These are phyloP conservation scores for Ganoderma lingzhi DNA, from an alignment of 1,284 basidiomycete species.

Conservation along the genomic window DNA sequence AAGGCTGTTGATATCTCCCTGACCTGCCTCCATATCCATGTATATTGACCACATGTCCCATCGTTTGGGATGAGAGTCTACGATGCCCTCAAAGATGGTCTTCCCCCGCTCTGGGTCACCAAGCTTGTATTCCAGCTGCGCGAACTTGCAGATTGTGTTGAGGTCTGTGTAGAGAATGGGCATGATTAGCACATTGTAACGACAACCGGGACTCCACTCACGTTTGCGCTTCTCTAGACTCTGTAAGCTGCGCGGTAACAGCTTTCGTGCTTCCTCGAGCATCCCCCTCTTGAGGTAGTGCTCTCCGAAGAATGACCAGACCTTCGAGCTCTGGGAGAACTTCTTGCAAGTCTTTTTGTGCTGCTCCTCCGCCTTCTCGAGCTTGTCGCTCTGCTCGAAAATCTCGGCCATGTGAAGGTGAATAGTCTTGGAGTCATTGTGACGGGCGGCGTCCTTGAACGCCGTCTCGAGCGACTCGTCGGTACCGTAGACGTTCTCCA, in stretches of 20 bases:
- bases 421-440: constrained; percentile 93
- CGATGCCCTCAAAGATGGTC: constrained; percentile 96
- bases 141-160: constrained; percentile 94
- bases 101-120: constrained; percentile 95
- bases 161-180: constrained; percentile 66
- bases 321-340: constrained; percentile 91
- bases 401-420: constrained; percentile 88
- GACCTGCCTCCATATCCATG: constrained; percentile 92
- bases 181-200: background rate
- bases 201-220: constrained; percentile 51
- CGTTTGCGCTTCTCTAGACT: constrained; percentile 96
- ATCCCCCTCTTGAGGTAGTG: constrained; percentile 78
- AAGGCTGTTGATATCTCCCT: constrained; percentile 79
- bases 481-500: constrained; percentile 95
- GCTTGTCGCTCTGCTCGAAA: constrained; percentile 85
- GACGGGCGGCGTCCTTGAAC: constrained; percentile 91
- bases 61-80: constrained; percentile 93
- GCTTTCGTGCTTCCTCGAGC: constrained; percentile 83
- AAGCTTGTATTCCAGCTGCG: constrained; percentile 93
- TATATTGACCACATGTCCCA: constrained; percentile 98
- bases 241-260: constrained; percentile 91
- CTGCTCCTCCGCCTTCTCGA: constrained; percentile 89
- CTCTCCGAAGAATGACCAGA: constrained; percentile 91
- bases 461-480: constrained; percentile 79
- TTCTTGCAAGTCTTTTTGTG: constrained; percentile 90